Evolutionary conservation across 164 flowering plant species (phyloP).

Genomic region (Dillenia turbinata): DNA sequence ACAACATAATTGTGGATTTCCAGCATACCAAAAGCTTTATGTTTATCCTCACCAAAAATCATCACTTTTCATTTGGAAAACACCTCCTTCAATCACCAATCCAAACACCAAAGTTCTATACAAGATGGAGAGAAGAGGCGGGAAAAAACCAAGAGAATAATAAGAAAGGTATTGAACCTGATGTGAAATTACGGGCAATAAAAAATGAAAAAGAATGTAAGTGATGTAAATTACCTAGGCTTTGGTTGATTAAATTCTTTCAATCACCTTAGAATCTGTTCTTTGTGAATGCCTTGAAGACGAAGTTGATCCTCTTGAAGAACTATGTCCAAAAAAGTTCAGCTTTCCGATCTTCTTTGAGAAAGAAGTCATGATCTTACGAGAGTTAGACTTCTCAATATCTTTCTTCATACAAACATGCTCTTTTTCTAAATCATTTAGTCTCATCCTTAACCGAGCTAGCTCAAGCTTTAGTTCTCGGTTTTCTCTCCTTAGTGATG

Average conservation of each 20-base stretch:
- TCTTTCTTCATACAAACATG: slow-evolving; percentile 89
- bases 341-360: slow-evolving; percentile 70
- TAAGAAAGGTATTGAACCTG: not conserved
- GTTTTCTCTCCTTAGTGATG: slow-evolving; percentile 89
- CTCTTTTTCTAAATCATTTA: slow-evolving; percentile 88
- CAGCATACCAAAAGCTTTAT: no score
- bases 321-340: slow-evolving; percentile 55
- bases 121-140: slow-evolving; percentile 12
- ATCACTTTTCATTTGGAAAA: slow-evolving; percentile 8
- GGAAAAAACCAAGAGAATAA: slow-evolving; percentile 3
- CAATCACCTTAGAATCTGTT: slow-evolving; percentile 64
- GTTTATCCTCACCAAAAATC: slow-evolving; percentile 6
- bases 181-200: no score
- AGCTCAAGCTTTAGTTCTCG: slow-evolving; percentile 91
- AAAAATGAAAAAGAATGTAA: no score
- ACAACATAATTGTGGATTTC: no score
- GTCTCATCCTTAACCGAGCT: slow-evolving; percentile 80
- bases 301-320: slow-evolving; percentile 80
- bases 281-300: slow-evolving; percentile 70
- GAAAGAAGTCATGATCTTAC: slow-evolving; percentile 67
- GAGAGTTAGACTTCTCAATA: slow-evolving; percentile 67
- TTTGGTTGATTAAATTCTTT: slow-evolving; percentile 36
- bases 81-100: slow-evolving; percentile 6
- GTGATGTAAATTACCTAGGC: not conserved
- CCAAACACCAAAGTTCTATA: slow-evolving; percentile 22